Conservation (phyloP, 306 rosid species). For the Glycine latifolia region DNA sequence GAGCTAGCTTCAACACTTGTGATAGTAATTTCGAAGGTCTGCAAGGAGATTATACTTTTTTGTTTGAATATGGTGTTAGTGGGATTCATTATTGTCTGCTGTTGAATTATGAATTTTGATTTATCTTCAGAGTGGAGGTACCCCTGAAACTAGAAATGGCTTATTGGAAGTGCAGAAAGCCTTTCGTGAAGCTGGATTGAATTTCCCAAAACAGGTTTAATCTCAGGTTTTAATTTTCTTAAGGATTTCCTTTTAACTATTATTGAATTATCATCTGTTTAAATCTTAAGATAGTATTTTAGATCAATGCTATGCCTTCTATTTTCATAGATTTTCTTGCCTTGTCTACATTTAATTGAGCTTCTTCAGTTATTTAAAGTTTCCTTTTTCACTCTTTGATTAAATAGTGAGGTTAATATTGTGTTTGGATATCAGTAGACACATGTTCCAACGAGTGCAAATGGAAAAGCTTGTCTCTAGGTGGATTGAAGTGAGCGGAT, state of each 20-base stretch:
- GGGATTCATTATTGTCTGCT: neutral
- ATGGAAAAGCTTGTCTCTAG: slow-evolving; percentile 5
- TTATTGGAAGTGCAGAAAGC: slow-evolving; percentile 22
- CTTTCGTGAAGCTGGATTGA: slow-evolving; percentile 24
- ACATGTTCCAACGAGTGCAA: slow-evolving; percentile 1
- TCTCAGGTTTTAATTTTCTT: slow-evolving; percentile 26
- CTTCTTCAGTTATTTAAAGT: neutral
- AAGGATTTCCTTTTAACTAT: neutral
- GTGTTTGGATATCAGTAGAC: neutral
- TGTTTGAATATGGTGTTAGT: neutral
- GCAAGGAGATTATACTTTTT: neutral
- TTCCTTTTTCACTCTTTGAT: neutral
- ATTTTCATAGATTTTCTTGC: slow-evolving; percentile 1
- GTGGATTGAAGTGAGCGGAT: neutral
- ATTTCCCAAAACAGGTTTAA: slow-evolving; percentile 31
- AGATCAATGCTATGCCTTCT: neutral
- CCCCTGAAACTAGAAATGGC: slow-evolving; percentile 26
- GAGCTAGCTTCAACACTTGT: slow-evolving; percentile 18
- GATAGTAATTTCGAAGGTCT: slow-evolving; percentile 5
- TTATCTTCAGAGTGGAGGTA: slow-evolving; percentile 32
- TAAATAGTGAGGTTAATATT: neutral
- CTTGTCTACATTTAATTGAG: neutral
- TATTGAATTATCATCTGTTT: neutral
- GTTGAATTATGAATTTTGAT: neutral
- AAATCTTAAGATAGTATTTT: neutral